Evolutionary conservation across 805 yeast genomes (phyloP), one percentile per base, ranked within the genome.

Genomic region (Starmerella vitae): DNA sequence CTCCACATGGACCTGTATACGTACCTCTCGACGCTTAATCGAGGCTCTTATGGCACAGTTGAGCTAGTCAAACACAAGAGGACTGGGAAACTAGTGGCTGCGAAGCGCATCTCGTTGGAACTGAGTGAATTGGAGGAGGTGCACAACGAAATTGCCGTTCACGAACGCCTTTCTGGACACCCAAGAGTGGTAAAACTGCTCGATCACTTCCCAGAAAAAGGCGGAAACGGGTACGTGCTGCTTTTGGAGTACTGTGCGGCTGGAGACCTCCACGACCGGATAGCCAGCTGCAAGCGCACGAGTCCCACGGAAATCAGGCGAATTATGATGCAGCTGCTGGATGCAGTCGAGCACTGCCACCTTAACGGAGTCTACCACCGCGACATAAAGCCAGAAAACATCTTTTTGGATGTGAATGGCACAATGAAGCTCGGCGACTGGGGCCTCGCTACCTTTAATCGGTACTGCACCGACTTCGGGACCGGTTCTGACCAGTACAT

Each of bases 381-480:
- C 52, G 98, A 91, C 64, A 70, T 91, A 78, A 91, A 91, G 63
- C 98, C 98, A 5, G 97, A 91, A 58, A 91, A 91, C 63, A 72
- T 91, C 41, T 64, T 91, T 52, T 74, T 85, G 36, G 67, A 72
- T 10, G 58, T 59, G 53, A 66, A 70, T 50, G 83, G 75, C 42
- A 56, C 67, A 38, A 63, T 78, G 41, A 71, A 68, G 46, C 65
- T 77, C 44, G 88, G 93, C 27, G 98, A 88, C 62, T 88, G 91
- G 60, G 97, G 97, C 4, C 66, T 88, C 18, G 85, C 95, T 18
- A 72, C 88, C 42, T 68, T 71, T 34, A 67, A 71, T 9, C 61
- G 66, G 30, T 59, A 62, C 33, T 76, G 82, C 50, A 61, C 71
- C 26, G 85, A 83, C 53, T 80, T 84, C 56, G 93, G 82, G 45